Evolutionary conservation across 441 rosid genomes (phyloP).

Genomic region (Arabidopsis hybrid): DNA sequence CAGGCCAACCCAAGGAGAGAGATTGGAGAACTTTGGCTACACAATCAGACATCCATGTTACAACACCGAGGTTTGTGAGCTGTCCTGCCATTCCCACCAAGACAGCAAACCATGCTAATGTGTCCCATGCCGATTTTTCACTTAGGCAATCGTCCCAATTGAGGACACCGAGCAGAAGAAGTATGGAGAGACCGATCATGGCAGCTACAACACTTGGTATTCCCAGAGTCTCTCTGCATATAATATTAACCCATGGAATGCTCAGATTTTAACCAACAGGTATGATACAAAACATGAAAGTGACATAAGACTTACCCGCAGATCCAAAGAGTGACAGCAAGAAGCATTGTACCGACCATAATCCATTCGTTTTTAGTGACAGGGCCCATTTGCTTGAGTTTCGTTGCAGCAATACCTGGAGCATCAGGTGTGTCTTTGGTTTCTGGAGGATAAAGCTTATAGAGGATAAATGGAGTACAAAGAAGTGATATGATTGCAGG

Average conservation of each 20-base stretch:
- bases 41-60: slow-evolving; percentile 87
- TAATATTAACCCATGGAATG: not conserved
- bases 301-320: slow-evolving; percentile 66
- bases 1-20: slow-evolving; percentile 89
- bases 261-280: not conserved
- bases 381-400: slow-evolving; percentile 83
- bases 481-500: slow-evolving; percentile 80
- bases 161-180: slow-evolving; percentile 86
- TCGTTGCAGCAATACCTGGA: slow-evolving; percentile 86
- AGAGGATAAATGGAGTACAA: slow-evolving; percentile 76
- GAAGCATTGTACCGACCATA: slow-evolving; percentile 91
- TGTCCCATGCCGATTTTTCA: slow-evolving; percentile 98
- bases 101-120: slow-evolving; percentile 92
- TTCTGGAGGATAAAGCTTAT: slow-evolving; percentile 95
- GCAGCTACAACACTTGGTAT: slow-evolving; percentile 96
- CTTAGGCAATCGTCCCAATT: slow-evolving; percentile 96
- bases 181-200: slow-evolving; percentile 88
- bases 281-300: slow-evolving; percentile 17
- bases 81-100: slow-evolving; percentile 96
- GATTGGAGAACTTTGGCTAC: slow-evolving; percentile 72
- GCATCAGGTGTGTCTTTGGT: slow-evolving; percentile 93
- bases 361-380: slow-evolving; percentile 82
- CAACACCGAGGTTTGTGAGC: slow-evolving; percentile 81
- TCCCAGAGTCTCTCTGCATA: slow-evolving; percentile 71
- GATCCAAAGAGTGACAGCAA: slow-evolving; percentile 94